A percentile compares a stretch with the other conserved stretches of the same genome.
Conservation (phyloP, 2,329 filamentous ascomycete species). For the Penicillium sp. region DNA sequence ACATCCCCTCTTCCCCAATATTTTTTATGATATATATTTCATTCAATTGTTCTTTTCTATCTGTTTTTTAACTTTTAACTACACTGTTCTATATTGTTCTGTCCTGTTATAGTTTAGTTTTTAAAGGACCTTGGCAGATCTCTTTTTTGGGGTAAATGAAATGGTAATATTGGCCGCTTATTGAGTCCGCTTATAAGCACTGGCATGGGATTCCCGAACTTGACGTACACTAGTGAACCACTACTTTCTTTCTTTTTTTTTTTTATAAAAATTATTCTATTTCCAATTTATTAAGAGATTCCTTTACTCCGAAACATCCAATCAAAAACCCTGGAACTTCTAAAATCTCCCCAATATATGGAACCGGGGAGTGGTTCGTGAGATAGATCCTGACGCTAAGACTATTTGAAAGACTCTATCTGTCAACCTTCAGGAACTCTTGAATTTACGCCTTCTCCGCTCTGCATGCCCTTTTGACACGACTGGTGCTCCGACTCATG, state of each 20-base stretch:
- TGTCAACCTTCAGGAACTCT: conserved; percentile 21
- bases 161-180: background rate
- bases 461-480: conserved; percentile 20
- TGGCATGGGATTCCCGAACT: background rate
- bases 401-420: background rate
- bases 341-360: background rate
- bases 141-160: background rate
- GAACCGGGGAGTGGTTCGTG: conserved; percentile 7
- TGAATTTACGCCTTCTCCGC: conserved; percentile 19
- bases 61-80: too few species aligned
- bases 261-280: too few species aligned
- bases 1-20: conserved; percentile 2
- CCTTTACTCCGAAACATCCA: background rate
- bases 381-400: conserved; percentile 10
- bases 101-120: background rate
- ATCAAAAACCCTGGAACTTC: background rate
- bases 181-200: background rate
- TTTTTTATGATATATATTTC: background rate
- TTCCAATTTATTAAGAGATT: background rate
- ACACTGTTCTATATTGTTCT: background rate
- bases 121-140: background rate
- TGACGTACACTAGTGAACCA: conserved; percentile 7
- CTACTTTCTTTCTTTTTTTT: background rate
- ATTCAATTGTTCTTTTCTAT: background rate
- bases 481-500: conserved; percentile 14